These are phyloP conservation scores for Simmondsia chinensis DNA, from an alignment of 148 eudicot species.

Conservation along the genomic window DNA sequence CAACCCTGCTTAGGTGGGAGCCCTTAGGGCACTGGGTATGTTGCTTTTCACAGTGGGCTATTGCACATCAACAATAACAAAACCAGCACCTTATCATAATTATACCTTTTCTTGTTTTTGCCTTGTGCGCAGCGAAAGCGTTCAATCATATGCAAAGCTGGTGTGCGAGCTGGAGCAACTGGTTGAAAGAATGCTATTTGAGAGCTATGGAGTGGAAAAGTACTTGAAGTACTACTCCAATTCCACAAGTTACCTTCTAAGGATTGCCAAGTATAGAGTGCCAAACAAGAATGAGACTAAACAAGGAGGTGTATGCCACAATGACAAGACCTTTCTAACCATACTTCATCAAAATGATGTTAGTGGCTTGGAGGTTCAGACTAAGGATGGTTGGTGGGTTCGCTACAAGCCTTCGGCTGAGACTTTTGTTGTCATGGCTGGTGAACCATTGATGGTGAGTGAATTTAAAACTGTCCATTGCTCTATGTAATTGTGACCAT, in stretches of 20 bases:
- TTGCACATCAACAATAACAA: no score
- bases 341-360: slow-evolving; percentile 43
- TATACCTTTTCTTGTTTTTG: background rate
- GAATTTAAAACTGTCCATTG: background rate
- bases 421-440: slow-evolving; percentile 43
- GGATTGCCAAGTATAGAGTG: slow-evolving; percentile 30
- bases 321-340: slow-evolving; percentile 38
- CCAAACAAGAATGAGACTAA: slow-evolving; percentile 13
- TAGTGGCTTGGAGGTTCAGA: slow-evolving; percentile 38
- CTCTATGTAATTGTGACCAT: background rate
- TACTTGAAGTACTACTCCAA: slow-evolving; percentile 18
- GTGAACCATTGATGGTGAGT: slow-evolving; percentile 39
- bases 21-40: no score
- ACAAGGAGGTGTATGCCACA: slow-evolving; percentile 30
- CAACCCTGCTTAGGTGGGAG: no score
- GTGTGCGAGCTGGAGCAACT: slow-evolving; percentile 24
- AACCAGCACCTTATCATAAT: no score
- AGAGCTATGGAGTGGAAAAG: slow-evolving; percentile 41
- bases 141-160: slow-evolving; percentile 27
- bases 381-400: slow-evolving; percentile 47
- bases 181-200: slow-evolving; percentile 35
- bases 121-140: slow-evolving; percentile 17
- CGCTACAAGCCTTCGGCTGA: slow-evolving; percentile 19
- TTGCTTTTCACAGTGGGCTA: no score
- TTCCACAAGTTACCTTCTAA: slow-evolving; percentile 28